Evolutionary conservation across 139 green algal genomes (phyloP).

Genomic region (Micractinium sp.): DNA sequence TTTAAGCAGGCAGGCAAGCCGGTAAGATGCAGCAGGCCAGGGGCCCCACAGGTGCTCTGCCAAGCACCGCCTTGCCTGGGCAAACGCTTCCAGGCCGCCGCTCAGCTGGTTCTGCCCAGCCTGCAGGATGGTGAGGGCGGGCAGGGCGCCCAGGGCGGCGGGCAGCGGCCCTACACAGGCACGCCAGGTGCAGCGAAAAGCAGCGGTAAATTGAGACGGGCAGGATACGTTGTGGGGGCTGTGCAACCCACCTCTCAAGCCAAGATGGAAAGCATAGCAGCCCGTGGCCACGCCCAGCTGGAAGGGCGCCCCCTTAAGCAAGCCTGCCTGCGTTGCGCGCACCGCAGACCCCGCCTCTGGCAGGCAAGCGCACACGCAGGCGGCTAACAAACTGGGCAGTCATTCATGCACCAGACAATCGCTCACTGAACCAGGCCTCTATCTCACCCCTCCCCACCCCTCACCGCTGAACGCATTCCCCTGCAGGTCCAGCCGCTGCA

Average conservation of each 20-base stretch:
- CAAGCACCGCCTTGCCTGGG: not conserved
- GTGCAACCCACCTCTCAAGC: no score
- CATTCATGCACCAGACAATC: not conserved
- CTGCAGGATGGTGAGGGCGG: not conserved
- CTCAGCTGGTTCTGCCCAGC: not conserved
- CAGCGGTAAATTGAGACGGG: not conserved
- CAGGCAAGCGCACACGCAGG: not conserved
- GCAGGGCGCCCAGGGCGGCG: not conserved
- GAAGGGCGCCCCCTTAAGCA: no score
- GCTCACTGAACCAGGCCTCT: not conserved
- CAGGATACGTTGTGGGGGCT: no score
- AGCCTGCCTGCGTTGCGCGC: no score
- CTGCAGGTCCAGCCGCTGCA: slow-evolving; percentile 13
- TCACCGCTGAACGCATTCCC: not conserved
- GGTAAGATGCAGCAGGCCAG: not conserved
- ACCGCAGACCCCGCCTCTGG: not conserved
- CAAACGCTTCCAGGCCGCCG: slow-evolving; percentile 8
- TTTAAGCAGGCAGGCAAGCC: not conserved
- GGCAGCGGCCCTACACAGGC: not conserved
- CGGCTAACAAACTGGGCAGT: not conserved
- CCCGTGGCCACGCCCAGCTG: no score
- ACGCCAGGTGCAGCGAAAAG: not conserved
- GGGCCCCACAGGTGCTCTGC: no score
- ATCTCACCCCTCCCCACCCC: not conserved
- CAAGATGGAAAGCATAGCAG: no score